A percentile compares a stretch with the other conserved stretches of the same genome.
Evolutionary conservation across 73 alveolate genomes (phyloP).

Genomic region (Paraurostyla sp.): DNA sequence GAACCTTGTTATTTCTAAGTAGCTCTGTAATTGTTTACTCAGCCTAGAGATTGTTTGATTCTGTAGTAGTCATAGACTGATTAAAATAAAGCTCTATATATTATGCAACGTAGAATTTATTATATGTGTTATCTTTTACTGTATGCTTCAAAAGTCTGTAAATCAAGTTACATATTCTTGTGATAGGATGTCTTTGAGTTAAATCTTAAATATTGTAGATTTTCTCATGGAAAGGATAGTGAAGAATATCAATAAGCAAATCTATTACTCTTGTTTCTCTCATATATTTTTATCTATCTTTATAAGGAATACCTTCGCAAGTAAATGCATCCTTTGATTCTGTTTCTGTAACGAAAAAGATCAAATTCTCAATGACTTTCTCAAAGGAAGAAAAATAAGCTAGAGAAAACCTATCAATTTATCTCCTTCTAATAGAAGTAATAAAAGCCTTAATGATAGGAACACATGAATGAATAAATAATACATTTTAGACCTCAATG

Average conservation of each 20-base stretch:
- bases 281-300: slow-evolving; percentile 63
- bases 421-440: slow-evolving; percentile 33
- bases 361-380: slow-evolving; percentile 37
- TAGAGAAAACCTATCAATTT: slow-evolving; percentile 17
- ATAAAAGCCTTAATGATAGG: slow-evolving; percentile 49
- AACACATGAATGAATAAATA: slow-evolving; percentile 56
- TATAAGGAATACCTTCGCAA: slow-evolving; percentile 61
- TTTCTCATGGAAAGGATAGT: slow-evolving; percentile 58
- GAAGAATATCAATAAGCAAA: slow-evolving; percentile 52
- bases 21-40: slow-evolving; percentile 65
- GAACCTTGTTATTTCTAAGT: slow-evolving; percentile 57
- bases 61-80: slow-evolving; percentile 68
- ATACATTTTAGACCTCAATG: slow-evolving; percentile 36
- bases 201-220: slow-evolving; percentile 44
- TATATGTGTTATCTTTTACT: slow-evolving; percentile 46
- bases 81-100: slow-evolving; percentile 59
- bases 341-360: slow-evolving; percentile 67
- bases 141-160: slow-evolving; percentile 63
- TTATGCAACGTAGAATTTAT: slow-evolving; percentile 70
- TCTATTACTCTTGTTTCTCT: slow-evolving; percentile 71
- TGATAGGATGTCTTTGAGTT: slow-evolving; percentile 64
- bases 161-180: slow-evolving; percentile 51
- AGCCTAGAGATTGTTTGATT: slow-evolving; percentile 67
- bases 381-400: slow-evolving; percentile 27
- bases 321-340: slow-evolving; percentile 65